A percentile compares a stretch with the other conserved stretches of the same genome.
Conservation (phyloP, 768 basidiomycete genomes). For the Kwoniella dendrophila region DNA sequence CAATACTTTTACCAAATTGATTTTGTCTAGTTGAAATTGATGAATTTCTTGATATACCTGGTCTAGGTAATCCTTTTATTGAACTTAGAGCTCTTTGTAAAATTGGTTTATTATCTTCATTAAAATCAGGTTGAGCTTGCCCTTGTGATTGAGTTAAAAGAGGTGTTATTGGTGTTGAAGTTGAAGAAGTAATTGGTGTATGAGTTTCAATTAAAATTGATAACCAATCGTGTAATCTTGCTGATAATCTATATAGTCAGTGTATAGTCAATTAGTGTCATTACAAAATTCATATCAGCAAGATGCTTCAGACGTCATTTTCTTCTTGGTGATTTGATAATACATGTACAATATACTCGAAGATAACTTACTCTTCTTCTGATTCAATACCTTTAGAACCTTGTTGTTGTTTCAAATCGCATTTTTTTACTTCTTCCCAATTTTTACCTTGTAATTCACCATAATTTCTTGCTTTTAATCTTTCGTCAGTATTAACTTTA, state of each 20-base stretch:
- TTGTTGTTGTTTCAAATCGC: no score
- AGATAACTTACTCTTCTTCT: slow-evolving; percentile 17
- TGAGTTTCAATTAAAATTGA: slow-evolving; percentile 20
- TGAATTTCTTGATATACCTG: slow-evolving; percentile 6
- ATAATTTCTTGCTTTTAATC: slow-evolving; percentile 14
- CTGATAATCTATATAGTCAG: slow-evolving; percentile 10
- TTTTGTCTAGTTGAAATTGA: not conserved
- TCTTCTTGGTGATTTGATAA: not conserved
- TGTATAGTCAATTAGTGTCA: not conserved
- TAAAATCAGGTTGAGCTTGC: no score
- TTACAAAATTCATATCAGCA: not conserved
- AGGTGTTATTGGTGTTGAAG: slow-evolving; percentile 2
- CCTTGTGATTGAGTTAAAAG: not conserved
- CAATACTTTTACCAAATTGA: slow-evolving; percentile 14
- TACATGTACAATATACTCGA: not conserved
- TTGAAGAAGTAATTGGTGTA: slow-evolving; percentile 25
- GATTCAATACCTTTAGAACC: slow-evolving; percentile 16
- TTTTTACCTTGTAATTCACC: slow-evolving; percentile 20
- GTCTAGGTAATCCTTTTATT: slow-evolving; percentile 11
- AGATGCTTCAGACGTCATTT: not conserved
- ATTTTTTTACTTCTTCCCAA: slow-evolving; percentile 16
- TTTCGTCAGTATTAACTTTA: slow-evolving; percentile 25
- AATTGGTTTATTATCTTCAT: not conserved
- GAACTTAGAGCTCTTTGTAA: slow-evolving; percentile 8
- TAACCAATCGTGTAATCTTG: slow-evolving; percentile 30